Conservation (phyloP, 352 stramenopile genomes). For the Globisporangium mamillatum region DNA sequence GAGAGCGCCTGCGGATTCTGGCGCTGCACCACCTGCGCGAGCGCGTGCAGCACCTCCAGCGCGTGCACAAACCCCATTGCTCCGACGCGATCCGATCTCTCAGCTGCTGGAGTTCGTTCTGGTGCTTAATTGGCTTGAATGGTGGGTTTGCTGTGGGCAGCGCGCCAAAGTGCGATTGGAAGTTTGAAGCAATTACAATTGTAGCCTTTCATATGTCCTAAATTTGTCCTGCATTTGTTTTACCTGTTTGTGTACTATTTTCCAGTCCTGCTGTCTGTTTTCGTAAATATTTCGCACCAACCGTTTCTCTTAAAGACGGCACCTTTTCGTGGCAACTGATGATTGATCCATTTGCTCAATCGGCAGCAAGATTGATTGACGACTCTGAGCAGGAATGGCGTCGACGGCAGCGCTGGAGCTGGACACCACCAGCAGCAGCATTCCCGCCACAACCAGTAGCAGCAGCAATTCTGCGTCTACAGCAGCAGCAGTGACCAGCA, state of each 20-base stretch:
- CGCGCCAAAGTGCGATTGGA: neutral
- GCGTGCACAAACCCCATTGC: constrained; percentile 43
- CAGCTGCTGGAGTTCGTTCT: neutral
- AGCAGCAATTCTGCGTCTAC: neutral
- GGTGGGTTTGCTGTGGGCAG: neutral
- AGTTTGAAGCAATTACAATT: neutral
- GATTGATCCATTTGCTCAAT: too few relatives aligned
- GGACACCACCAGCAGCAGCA: neutral
- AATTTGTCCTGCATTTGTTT: too few relatives aligned
- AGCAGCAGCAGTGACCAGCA: neutral
- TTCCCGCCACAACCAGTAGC: neutral
- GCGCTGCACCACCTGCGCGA: constrained; percentile 28
- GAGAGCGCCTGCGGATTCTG: constrained; percentile 8
- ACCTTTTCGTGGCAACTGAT: too few relatives aligned
- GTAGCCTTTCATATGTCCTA: neutral
- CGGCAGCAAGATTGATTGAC: too few relatives aligned
- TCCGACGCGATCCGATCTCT: neutral
- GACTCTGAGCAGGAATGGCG: neutral
- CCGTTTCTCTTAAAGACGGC: too few relatives aligned
- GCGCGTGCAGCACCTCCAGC: constrained; percentile 46
- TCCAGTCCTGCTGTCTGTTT: too few relatives aligned
- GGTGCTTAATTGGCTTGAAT: neutral
- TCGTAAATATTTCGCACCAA: too few relatives aligned
- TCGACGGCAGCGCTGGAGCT: neutral
- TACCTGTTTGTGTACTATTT: too few relatives aligned